Evolutionary conservation across 768 basidiomycete genomes (phyloP).

Genomic region (Clitopilus hobsonii): DNA sequence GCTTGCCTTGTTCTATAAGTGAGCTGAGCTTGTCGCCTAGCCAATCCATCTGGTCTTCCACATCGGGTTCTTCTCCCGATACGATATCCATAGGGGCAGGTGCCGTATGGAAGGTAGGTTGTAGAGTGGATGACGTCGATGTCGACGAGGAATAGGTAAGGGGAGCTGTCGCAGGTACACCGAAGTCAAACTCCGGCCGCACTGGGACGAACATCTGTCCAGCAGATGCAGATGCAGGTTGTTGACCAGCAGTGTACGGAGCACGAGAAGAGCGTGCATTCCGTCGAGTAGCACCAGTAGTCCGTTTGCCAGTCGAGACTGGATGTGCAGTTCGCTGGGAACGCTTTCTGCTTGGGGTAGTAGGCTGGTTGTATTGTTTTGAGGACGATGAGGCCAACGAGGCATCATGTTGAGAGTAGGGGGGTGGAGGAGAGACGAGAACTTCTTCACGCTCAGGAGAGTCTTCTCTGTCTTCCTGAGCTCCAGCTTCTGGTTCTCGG

Average conservation of each 20-base stretch:
- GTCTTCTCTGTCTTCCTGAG: neutral
- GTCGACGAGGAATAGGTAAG: slow-evolving; percentile 1
- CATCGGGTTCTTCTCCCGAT: neutral
- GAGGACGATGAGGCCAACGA: slow-evolving; percentile 36
- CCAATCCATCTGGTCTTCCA: slow-evolving; percentile 68
- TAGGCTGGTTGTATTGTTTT: slow-evolving; percentile 17
- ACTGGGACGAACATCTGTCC: slow-evolving; percentile 19
- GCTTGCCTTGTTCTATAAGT: slow-evolving; percentile 77
- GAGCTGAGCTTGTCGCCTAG: slow-evolving; percentile 64
- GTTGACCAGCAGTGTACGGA: neutral
- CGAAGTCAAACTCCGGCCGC: slow-evolving; percentile 42
- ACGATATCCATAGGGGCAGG: neutral
- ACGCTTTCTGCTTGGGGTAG: slow-evolving; percentile 20
- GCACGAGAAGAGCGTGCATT: slow-evolving; percentile 16
- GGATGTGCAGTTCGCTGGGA: slow-evolving; percentile 31
- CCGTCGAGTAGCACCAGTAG: slow-evolving; percentile 27
- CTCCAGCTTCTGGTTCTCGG: slow-evolving; percentile 36
- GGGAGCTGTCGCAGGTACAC: slow-evolving; percentile 5
- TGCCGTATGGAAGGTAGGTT: neutral
- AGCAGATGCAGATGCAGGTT: neutral
- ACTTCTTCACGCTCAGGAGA: neutral
- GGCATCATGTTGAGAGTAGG: slow-evolving; percentile 60
- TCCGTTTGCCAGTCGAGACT: slow-evolving; percentile 25
- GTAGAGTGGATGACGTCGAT: neutral
- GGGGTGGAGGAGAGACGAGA: slow-evolving; percentile 40